Evolutionary conservation across 139 green algal species (phyloP), one percentile per base, ranked within the genome.

Genomic region (Mesotaenium endlicherianum): DNA sequence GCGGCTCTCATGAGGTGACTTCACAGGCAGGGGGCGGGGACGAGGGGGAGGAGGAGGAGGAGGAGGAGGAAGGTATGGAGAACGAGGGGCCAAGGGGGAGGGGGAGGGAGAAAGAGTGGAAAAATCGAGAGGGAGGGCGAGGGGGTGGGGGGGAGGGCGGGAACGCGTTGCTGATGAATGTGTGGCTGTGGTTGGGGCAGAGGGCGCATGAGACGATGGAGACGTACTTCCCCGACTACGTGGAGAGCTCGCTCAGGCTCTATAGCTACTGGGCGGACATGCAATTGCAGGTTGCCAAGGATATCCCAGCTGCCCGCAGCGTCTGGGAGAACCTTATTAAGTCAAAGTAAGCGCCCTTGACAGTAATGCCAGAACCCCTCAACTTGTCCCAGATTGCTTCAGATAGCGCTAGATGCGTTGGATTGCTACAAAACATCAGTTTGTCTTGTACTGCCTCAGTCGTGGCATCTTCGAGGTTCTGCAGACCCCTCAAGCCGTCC

Each of bases 281-380:
- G 8, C 68, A 86, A 71, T 16, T 70, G 38, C 20, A 49, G 26
- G 6, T 86, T 38, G 40, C 38, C 34, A 71, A 71, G 11, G 55
- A 71, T 38, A 17, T 81, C 20, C 2, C 39, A 5, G 80, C 68
- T 41, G 80, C 80, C 30, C 68, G 69, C 20, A 41, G 5, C 17
- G 80, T 86, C 20, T 86, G 80, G 80, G 80, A 86, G 41, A 41
- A 39, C 34, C 40, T 86, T 75, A 6, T 86, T 16, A 86, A 82
- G n/a, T 34, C 16, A 17, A 82, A 43, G 75, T 82, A 11, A 11
- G 60, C 20, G 20, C 50, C 26, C n/a, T n/a, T n/a, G n/a, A n/a
- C n/a, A n/a, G n/a, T n/a, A n/a, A n/a, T n/a, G n/a, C n/a, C n/a
- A n/a, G n/a, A n/a, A n/a, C n/a, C n/a, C n/a, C n/a, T n/a, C n/a